Evolutionary conservation across 139 green algal genomes (phyloP).

Genomic region (Coelastrella sp.): DNA sequence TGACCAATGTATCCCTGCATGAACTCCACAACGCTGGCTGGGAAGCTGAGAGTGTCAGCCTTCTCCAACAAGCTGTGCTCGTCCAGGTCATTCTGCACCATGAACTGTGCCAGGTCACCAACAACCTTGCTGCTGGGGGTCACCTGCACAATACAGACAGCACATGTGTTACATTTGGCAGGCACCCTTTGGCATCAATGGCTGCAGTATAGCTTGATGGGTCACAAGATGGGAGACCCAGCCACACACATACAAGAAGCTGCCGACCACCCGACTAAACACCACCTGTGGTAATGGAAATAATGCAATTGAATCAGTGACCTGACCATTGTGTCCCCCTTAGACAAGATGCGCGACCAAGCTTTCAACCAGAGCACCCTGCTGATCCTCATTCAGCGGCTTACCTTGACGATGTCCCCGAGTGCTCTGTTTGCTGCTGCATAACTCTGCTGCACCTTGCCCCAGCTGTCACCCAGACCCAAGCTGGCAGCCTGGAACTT

Average conservation of each 20-base stretch:
- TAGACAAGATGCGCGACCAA: too few species aligned
- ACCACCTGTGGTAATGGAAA: too few species aligned
- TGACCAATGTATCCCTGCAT: slow-evolving; percentile 87
- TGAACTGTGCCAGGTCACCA: slow-evolving; percentile 97
- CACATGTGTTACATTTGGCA: too few species aligned
- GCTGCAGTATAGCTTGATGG: too few species aligned
- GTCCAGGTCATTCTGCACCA: slow-evolving; percentile 93
- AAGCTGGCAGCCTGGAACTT: slow-evolving; percentile 88
- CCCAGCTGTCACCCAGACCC: slow-evolving; percentile 89
- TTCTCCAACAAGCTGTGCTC: slow-evolving; percentile 84
- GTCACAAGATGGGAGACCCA: too few species aligned
- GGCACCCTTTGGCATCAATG: too few species aligned
- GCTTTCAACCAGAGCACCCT: too few species aligned
- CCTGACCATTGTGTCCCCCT: too few species aligned
- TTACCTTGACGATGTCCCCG: slow-evolving; percentile 95
- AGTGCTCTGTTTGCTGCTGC: slow-evolving; percentile 89
- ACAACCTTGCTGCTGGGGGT: slow-evolving; percentile 80
- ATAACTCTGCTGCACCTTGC: slow-evolving; percentile 89
- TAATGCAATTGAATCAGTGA: too few species aligned
- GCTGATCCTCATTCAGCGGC: too few species aligned
- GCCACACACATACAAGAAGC: too few species aligned
- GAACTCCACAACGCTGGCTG: slow-evolving; percentile 89
- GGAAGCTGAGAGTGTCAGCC: slow-evolving; percentile 86
- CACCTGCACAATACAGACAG: slow-evolving; percentile 40
- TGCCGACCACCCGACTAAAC: too few species aligned